Base-by-base conservation (phyloP, 352 stramenopile species). In the Phytophthora vignae region DNA sequence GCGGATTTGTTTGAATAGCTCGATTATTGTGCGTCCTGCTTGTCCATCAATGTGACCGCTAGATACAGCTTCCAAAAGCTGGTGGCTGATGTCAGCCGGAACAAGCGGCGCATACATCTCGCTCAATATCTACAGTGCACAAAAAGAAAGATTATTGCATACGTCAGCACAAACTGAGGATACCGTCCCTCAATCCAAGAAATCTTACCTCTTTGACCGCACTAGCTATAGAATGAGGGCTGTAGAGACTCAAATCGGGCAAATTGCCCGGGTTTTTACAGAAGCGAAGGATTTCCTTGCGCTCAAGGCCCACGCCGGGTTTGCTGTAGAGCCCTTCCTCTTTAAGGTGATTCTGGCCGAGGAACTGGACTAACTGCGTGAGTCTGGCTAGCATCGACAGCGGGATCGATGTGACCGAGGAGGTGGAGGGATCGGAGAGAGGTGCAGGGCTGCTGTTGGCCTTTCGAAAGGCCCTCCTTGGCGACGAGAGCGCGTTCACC, bases 251-350 rank as follows among this genome's bases (percentile, higher is more conserved):
- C 14, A 92, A 66, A 66, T 90, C 69, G 4, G 79, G 74, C 2
- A 87, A 31, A 4, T 74, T 27, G 0, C 63, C 46, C 9, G 46
- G 42, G 11, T 52, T 44, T 14, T 66, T 50, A 53, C 55, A 76
- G 12, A 61, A 67, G n/a, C 60, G 55, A 46, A 78, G 50, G n/a
- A 83, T 38, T 1, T 83, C 71, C 27, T 67, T 72, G n/a, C 48
- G 59, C 44, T 82, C 78, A 17, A 74, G 33, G 0, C 19, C 21
- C 8, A 68, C 17, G 10, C 77, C 79, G 31, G 80, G 49, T 54
- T 76, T 73, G 29, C 71, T 73, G n/a, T 90, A 92, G 14, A 92
- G 64, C 9, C 75, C 79, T 53, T 90, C 81, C 42, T 85, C 82
- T 38, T 76, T 63, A 0, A 61, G 63, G 25, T 90, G 68, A 55